Percentiles rank a stretch among this genome's conserved stretches.
phyloP scores from a whole-genome alignment of 441 rosid genomes.

The Jatropha podagrica region DNA sequence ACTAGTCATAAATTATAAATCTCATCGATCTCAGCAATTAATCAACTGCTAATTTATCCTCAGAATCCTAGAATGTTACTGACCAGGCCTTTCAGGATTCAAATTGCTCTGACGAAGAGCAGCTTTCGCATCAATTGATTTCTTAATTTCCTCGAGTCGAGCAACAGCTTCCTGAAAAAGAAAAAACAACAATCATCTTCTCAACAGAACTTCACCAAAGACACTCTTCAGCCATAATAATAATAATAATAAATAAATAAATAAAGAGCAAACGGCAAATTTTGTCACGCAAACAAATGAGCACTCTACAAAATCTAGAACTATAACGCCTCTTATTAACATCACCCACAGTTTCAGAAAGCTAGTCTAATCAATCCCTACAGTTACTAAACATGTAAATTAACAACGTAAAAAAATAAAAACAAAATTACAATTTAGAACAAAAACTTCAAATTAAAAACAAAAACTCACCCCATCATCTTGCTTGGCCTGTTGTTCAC shows the following conservation, averaged over 20 bases:
- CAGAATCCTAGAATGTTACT: conserved; percentile 26
- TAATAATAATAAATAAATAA: too few relatives aligned
- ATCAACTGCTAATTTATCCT: background rate
- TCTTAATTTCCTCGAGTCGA: conserved; percentile 74
- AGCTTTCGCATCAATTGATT: conserved; percentile 69
- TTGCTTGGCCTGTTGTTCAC: conserved; percentile 56
- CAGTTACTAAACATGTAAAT: background rate
- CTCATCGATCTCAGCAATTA: conserved; percentile 15
- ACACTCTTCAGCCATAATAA: background rate
- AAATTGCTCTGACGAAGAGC: conserved; percentile 90
- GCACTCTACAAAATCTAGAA: background rate
- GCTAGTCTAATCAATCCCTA: background rate
- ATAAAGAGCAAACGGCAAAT: background rate
- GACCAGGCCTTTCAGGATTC: conserved; percentile 96
- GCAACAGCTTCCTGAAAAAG: conserved; percentile 77
- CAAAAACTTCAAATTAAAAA: background rate
- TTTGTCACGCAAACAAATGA: background rate
- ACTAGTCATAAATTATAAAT: background rate
- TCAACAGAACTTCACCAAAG: background rate
- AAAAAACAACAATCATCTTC: background rate
- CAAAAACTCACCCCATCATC: conserved; percentile 67
- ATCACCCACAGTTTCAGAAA: background rate
- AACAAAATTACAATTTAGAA: background rate
- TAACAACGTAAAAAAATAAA: background rate
- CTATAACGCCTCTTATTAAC: background rate